These are phyloP conservation scores for Gracilaria vermiculophylla DNA, from an alignment of 23 red algal genomes.

Conservation along the genomic window DNA sequence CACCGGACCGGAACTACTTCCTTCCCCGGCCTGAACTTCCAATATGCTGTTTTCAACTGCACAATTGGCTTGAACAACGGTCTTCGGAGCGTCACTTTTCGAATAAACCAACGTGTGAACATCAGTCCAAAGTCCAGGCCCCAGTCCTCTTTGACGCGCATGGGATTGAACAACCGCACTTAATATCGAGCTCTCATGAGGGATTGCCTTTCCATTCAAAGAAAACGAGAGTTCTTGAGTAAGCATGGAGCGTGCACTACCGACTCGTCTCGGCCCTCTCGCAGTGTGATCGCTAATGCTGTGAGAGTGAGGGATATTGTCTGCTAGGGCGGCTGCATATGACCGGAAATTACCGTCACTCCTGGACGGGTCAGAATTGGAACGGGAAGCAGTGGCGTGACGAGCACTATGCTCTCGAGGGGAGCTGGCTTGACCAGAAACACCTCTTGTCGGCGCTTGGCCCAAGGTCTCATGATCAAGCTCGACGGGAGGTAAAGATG, in stretches of 20 bases:
- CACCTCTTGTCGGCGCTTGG: constrained; percentile 10
- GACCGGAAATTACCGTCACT: constrained; percentile 27
- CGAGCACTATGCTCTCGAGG: constrained; percentile 8
- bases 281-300: background rate
- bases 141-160: background rate
- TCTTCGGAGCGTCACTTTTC: background rate
- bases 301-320: background rate
- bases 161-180: constrained; percentile 56
- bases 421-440: background rate
- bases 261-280: background rate
- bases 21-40: background rate
- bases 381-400: constrained; percentile 16
- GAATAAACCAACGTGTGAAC: constrained; percentile 73
- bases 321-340: constrained; percentile 67
- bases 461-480: constrained; percentile 69
- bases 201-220: constrained; percentile 48
- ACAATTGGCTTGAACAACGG: background rate
- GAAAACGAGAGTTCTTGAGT: constrained; percentile 53
- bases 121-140: constrained; percentile 76
- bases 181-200: constrained; percentile 72
- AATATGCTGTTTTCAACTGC: background rate
- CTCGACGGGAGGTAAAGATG: constrained; percentile 75
- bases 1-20: constrained; percentile 1
- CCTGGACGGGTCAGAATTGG: background rate
- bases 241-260: background rate